Percentiles rank a stretch among this genome's conserved stretches.
phyloP scores from a whole-genome alignment of 306 rosid genomes.

The Acacia confusa region DNA sequence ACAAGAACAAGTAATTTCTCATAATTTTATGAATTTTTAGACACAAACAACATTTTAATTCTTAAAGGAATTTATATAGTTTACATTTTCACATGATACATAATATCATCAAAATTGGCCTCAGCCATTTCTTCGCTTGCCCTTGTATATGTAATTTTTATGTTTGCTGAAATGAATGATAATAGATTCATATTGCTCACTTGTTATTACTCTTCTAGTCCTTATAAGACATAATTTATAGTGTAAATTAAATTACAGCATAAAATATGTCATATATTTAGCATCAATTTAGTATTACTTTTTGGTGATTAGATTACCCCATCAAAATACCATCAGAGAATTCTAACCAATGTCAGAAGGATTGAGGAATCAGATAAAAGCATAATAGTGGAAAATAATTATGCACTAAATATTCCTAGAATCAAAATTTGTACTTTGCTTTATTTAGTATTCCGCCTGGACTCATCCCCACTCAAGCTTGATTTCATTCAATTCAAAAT shows the following conservation, averaged over 20 bases:
- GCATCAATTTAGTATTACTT: too few relatives aligned
- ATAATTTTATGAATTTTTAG: neutral
- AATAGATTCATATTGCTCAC: too few relatives aligned
- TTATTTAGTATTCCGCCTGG: neutral
- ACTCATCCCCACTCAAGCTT: slow-evolving; percentile 6
- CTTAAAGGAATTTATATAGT: neutral
- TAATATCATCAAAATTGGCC: neutral
- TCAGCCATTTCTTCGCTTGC: neutral
- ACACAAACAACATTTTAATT: neutral
- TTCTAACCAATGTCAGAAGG: too few relatives aligned
- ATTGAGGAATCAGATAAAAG: slow-evolving; percentile 10
- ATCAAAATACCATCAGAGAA: too few relatives aligned
- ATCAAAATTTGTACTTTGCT: neutral
- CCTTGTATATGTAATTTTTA: neutral
- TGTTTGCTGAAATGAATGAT: neutral
- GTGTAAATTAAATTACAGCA: too few relatives aligned
- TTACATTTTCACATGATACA: neutral
- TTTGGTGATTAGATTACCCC: too few relatives aligned
- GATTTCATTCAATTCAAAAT: slow-evolving; percentile 19
- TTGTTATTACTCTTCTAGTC: too few relatives aligned
- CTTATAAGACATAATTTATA: too few relatives aligned
- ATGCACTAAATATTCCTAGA: neutral
- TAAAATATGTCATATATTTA: too few relatives aligned
- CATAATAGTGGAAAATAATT: neutral
- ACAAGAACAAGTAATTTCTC: neutral